These are phyloP conservation scores for Otatea glauca DNA, from an alignment of 176 grass and related monocot genomes.

Conservation along the genomic window DNA sequence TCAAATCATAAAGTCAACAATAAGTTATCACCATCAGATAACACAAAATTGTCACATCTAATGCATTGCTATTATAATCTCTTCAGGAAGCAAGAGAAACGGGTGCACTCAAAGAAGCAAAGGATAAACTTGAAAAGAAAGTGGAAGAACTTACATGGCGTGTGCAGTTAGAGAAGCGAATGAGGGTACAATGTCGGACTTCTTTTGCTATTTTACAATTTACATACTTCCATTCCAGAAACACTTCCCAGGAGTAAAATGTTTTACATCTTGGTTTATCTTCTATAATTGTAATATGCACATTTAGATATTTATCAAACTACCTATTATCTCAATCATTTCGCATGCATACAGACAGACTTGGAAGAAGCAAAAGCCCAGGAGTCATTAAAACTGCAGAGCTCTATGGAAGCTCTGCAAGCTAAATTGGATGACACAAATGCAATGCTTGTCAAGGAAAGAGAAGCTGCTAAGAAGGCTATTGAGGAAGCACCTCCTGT, in stretches of 20 bases:
- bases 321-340: slow-evolving; percentile 38
- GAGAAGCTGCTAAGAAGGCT: slow-evolving; percentile 67
- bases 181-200: slow-evolving; percentile 68
- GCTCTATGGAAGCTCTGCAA: slow-evolving; percentile 78
- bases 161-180: slow-evolving; percentile 87
- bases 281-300: slow-evolving; percentile 18
- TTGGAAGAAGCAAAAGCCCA: slow-evolving; percentile 92
- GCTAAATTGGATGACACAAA: slow-evolving; percentile 89
- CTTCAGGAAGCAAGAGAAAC: slow-evolving; percentile 96
- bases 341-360: slow-evolving; percentile 65
- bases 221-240: slow-evolving; percentile 6
- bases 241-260: slow-evolving; percentile 27
- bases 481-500: slow-evolving; percentile 86
- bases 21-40: background rate
- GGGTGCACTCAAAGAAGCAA: slow-evolving; percentile 96
- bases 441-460: slow-evolving; percentile 73
- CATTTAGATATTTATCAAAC: slow-evolving; percentile 20
- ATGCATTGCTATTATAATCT: slow-evolving; percentile 40
- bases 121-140: slow-evolving; percentile 99
- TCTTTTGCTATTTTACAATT: slow-evolving; percentile 37
- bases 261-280: slow-evolving; percentile 14
- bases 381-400: slow-evolving; percentile 83
- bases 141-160: slow-evolving; percentile 99
- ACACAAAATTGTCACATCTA: slow-evolving; percentile 34
- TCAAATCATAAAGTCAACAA: slow-evolving; percentile 16